A percentile compares a stretch with the other conserved stretches of the same genome.
These are phyloP conservation scores for Eragrostis curvula DNA, from an alignment of 176 grass and related monocot species.

Conservation along the genomic window DNA sequence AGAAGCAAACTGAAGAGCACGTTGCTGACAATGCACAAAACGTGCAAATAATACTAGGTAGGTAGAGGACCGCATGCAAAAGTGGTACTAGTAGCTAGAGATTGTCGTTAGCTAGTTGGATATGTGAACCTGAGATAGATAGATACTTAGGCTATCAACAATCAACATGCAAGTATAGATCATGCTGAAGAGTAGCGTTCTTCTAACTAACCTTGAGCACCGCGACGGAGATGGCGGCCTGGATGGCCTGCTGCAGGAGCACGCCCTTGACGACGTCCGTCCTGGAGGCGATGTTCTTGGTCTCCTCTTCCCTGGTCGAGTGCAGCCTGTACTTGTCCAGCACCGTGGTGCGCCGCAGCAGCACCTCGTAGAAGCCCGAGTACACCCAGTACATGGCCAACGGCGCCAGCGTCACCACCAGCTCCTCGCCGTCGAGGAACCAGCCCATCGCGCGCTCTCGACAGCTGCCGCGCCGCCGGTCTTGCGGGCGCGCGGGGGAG, in stretches of 20 bases:
- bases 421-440: constrained; percentile 42
- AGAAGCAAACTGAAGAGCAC: no score
- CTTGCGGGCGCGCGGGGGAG: no score
- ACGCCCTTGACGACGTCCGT: constrained; percentile 63
- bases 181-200: no score
- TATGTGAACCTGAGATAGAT: no score
- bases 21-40: no score
- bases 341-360: constrained; percentile 31
- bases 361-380: constrained; percentile 67
- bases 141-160: no score
- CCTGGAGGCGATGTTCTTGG: constrained; percentile 72
- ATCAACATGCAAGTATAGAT: no score
- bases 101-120: no score
- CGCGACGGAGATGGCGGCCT: constrained; percentile 50
- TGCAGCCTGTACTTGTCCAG: constrained; percentile 76
- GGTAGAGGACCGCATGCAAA: no score
- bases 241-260: constrained; percentile 82
- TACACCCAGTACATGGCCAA: constrained; percentile 76
- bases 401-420: constrained; percentile 53
- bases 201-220: constrained; percentile 60
- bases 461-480: no score
- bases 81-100: no score
- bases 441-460: neutral
- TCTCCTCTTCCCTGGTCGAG: constrained; percentile 65
- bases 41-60: no score